Percentiles rank a stretch among this genome's conserved stretches.
phyloP scores from a whole-genome alignment of 83 land plant genomes.

The Larix sibirica region DNA sequence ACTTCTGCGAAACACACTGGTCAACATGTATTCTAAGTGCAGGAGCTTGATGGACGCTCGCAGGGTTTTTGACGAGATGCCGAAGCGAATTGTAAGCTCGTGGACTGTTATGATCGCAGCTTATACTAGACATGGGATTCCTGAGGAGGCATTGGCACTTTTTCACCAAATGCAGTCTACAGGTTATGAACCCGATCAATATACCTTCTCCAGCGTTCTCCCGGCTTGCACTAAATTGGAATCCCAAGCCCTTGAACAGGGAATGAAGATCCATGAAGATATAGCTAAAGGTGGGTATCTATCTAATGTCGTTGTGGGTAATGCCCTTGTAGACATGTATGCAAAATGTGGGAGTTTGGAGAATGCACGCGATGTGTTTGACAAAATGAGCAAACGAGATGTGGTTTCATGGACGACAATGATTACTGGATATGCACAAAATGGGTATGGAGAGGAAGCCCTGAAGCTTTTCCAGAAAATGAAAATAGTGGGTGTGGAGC shows the following conservation, averaged over 20 bases:
- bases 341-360: neutral
- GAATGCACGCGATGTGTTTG: slow-evolving; percentile 7
- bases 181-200: slow-evolving; percentile 31
- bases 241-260: slow-evolving; percentile 24
- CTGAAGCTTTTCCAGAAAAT: slow-evolving; percentile 37
- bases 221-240: slow-evolving; percentile 41
- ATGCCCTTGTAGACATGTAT: slow-evolving; percentile 27
- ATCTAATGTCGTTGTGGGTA: slow-evolving; percentile 44
- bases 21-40: slow-evolving; percentile 40
- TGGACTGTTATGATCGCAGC: slow-evolving; percentile 71
- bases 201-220: slow-evolving; percentile 38
- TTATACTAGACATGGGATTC: slow-evolving; percentile 47
- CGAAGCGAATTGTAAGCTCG: slow-evolving; percentile 40
- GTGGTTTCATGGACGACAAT: slow-evolving; percentile 14
- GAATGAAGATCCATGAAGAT: slow-evolving; percentile 46
- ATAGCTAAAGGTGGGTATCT: slow-evolving; percentile 37
- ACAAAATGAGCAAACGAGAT: slow-evolving; percentile 14
- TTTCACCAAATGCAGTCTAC: slow-evolving; percentile 44
- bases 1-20: slow-evolving; percentile 43
- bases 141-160: slow-evolving; percentile 45
- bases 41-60: slow-evolving; percentile 54
- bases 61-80: slow-evolving; percentile 41
- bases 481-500: slow-evolving; percentile 34
- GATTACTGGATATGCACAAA: slow-evolving; percentile 11
- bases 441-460: slow-evolving; percentile 30